Base-by-base conservation (phyloP, 805 yeast species). In the Metschnikowia similis region DNA sequence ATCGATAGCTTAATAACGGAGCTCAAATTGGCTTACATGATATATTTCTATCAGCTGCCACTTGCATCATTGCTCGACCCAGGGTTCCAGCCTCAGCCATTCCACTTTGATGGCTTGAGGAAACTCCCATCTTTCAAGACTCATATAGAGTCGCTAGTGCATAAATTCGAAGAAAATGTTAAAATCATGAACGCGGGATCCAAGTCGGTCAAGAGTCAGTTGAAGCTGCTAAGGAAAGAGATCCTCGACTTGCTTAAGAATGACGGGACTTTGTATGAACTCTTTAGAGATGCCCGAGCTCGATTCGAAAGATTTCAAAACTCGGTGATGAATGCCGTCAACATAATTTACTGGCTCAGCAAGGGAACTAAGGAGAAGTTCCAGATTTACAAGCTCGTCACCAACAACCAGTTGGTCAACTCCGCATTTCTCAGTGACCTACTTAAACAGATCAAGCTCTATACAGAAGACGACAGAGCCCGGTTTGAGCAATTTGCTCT, bases 21-120 rank as follows among this genome's bases (percentile, higher is more conserved):
- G 51, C 59, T 73, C 38, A 70, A 69, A 48, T 50, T 73, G 37
- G 53, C 67, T 39, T 66, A 69, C 53, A 69, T 72, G 74, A 69
- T 69, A 21, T 67, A 70, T 50, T 73, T 68, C 53, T 72, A 71
- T 55, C 74, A 63, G 58, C 68, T 66, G 63, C 71, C 71, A 10
- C 61, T 66, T 16, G 57, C 71, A 10, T 51, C 59, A 1, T 50
- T 70, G 48, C 51, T 58, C 7, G 56, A 61, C 36, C 53, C 52
- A 5, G 21, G 34, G 3, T 51, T 52, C 27, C 41, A 45, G 5
- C 45, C 55, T 8, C 44, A 51, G 16, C 32, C 37, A 2, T 50
- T 59, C 32, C 64, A 66, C 44, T 48, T 53, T 27, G 62, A 56
- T 6, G 61, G 63, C 2, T 58, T 73, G 43, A 58, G 70, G 28